Evolutionary conservation across 1,284 basidiomycete species (phyloP).

Genomic region (Leccinum pseudoinsigne): DNA sequence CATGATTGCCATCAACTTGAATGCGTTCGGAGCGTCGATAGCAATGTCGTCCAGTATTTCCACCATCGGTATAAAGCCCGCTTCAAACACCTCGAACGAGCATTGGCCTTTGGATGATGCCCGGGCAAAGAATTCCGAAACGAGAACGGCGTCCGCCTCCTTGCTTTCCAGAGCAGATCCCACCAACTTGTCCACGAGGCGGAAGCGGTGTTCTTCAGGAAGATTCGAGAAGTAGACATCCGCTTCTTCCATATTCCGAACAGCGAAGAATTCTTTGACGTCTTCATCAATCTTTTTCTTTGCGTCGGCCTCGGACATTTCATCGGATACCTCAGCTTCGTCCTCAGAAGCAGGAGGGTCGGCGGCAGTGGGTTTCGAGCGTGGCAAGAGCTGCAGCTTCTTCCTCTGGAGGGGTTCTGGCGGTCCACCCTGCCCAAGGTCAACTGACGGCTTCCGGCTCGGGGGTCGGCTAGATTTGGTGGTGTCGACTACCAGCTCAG

Average conservation of each 20-base stretch:
- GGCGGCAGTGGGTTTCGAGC: constrained; percentile 40
- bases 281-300: constrained; percentile 82
- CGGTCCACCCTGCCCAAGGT: constrained; percentile 30
- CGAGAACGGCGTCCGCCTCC: constrained; percentile 79
- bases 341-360: constrained; percentile 53
- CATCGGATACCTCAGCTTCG: constrained; percentile 45
- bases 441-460: constrained; percentile 52
- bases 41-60: constrained; percentile 84
- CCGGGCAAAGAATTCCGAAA: constrained; percentile 66
- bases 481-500: constrained; percentile 48
- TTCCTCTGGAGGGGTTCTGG: constrained; percentile 59
- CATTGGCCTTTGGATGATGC: constrained; percentile 55
- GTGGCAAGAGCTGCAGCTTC: constrained; percentile 62
- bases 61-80: constrained; percentile 66
- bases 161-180: constrained; percentile 78
- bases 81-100: constrained; percentile 59
- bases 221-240: constrained; percentile 81
- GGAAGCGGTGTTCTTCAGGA: constrained; percentile 59
- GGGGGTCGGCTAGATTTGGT: constrained; percentile 50
- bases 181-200: constrained; percentile 75
- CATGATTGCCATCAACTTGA: constrained; percentile 73
- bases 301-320: constrained; percentile 72
- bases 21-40: constrained; percentile 88
- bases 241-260: constrained; percentile 83
- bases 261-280: constrained; percentile 72